These are phyloP conservation scores for Hygrophila difformis DNA, from an alignment of 257 asterid species.

Conservation along the genomic window DNA sequence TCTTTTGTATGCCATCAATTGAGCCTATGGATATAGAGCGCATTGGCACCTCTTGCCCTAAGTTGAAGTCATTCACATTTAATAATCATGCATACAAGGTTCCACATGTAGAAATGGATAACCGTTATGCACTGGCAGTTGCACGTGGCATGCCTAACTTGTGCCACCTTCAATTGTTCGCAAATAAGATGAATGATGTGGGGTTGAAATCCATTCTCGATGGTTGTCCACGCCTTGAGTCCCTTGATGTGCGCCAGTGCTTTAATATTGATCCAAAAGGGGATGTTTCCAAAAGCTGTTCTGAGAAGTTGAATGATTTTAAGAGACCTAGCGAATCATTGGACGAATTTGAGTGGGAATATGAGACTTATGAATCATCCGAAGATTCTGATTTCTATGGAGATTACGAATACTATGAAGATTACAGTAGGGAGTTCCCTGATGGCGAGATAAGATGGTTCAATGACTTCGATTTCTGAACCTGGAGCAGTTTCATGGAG, in stretches of 20 bases:
- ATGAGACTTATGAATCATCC: too few relatives aligned
- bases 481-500: too few relatives aligned
- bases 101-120: neutral
- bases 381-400: too few relatives aligned
- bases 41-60: conserved; percentile 35
- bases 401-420: too few relatives aligned
- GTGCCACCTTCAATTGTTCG: conserved; percentile 13
- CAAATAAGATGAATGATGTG: neutral
- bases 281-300: conserved; percentile 22
- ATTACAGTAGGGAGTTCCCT: too few relatives aligned
- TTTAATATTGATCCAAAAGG: conserved; percentile 18
- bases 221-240: conserved; percentile 32
- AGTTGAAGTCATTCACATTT: too few relatives aligned
- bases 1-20: conserved; percentile 4
- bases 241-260: conserved; percentile 28
- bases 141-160: conserved; percentile 15
- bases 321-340: conserved; percentile 20
- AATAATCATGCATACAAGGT: neutral
- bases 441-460: too few relatives aligned
- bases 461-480: too few relatives aligned
- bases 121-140: neutral
- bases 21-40: conserved; percentile 10
- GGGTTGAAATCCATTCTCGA: too few relatives aligned
- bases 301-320: conserved; percentile 18
- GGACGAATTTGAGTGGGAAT: conserved; percentile 12